Percentiles rank a stretch among this genome's conserved stretches.
phyloP scores from a whole-genome alignment of 805 yeast genomes.

The Hanseniaspora mollemarum region DNA sequence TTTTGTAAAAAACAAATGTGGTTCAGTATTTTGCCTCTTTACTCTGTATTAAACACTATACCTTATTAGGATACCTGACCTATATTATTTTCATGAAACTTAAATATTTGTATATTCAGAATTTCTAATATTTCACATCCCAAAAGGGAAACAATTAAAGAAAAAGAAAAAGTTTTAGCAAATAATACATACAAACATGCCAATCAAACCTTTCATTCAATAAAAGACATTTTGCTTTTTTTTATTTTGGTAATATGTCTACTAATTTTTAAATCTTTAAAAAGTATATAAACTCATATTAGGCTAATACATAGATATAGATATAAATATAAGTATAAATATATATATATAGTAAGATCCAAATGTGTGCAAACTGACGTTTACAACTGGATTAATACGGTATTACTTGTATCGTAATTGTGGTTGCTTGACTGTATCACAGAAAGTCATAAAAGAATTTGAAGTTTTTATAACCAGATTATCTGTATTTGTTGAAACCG shows the following conservation, averaged over 20 bases:
- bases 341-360: too few relatives aligned
- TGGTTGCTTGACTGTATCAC: background rate
- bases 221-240: background rate
- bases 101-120: background rate
- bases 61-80: too few relatives aligned
- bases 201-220: background rate
- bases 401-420: background rate
- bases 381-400: too few relatives aligned
- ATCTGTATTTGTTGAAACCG: constrained; percentile 98
- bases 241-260: too few relatives aligned
- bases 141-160: constrained; percentile 1
- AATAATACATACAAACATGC: background rate
- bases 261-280: background rate
- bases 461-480: constrained; percentile 30
- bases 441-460: constrained; percentile 10
- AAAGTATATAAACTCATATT: background rate
- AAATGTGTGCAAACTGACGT: too few relatives aligned
- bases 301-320: background rate
- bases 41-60: too few relatives aligned
- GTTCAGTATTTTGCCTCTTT: too few relatives aligned
- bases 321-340: too few relatives aligned
- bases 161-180: background rate
- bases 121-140: background rate
- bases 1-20: too few relatives aligned
- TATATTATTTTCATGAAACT: too few relatives aligned